A percentile compares a stretch with the other conserved stretches of the same genome.
These are phyloP conservation scores for Trichoderma arundinaceum DNA, from an alignment of 2,329 filamentous ascomycete species.

Conservation along the genomic window DNA sequence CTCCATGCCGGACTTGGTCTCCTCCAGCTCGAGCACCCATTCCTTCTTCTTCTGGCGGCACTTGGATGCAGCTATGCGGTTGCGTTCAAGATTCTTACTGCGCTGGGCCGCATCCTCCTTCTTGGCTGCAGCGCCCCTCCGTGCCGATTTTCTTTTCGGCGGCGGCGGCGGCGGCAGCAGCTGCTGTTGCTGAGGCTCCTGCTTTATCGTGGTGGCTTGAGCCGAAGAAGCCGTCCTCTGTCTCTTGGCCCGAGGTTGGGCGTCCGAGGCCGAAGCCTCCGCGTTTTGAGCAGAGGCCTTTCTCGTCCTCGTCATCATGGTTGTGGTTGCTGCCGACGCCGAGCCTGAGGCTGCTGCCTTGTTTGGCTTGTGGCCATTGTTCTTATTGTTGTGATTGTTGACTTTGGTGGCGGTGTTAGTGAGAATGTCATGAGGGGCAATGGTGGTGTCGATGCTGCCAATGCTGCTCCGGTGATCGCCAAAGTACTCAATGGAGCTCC, in stretches of 20 bases:
- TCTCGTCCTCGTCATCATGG: constrained; percentile 20
- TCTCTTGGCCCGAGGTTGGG: constrained; percentile 18
- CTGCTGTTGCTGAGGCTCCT: constrained; percentile 4
- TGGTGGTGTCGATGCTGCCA: constrained; percentile 11
- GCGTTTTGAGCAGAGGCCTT: constrained; percentile 3
- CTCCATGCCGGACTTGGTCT: constrained; percentile 53
- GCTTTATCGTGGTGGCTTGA: constrained; percentile 4
- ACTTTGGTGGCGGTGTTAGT: not conserved
- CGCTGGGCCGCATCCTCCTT: constrained; percentile 44
- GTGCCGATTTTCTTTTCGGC: constrained; percentile 10
- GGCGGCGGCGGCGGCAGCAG: not conserved
- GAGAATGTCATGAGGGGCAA: constrained; percentile 25
- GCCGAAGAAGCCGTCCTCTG: constrained; percentile 22
- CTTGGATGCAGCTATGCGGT: constrained; percentile 74
- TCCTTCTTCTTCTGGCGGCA: constrained; percentile 71
- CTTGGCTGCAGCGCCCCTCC: not conserved
- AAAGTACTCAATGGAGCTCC: constrained; percentile 30
- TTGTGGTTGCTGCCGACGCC: not conserved
- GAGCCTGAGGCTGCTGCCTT: constrained; percentile 5
- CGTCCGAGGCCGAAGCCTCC: constrained; percentile 7
- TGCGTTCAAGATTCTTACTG: constrained; percentile 68
- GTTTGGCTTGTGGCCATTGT: not conserved
- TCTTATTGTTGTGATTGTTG: not conserved
- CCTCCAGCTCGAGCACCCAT: constrained; percentile 57
- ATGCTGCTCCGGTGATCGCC: constrained; percentile 27